Evolutionary conservation across 176 grass and related monocot species (phyloP).

Genomic region (Stipa capillata): DNA sequence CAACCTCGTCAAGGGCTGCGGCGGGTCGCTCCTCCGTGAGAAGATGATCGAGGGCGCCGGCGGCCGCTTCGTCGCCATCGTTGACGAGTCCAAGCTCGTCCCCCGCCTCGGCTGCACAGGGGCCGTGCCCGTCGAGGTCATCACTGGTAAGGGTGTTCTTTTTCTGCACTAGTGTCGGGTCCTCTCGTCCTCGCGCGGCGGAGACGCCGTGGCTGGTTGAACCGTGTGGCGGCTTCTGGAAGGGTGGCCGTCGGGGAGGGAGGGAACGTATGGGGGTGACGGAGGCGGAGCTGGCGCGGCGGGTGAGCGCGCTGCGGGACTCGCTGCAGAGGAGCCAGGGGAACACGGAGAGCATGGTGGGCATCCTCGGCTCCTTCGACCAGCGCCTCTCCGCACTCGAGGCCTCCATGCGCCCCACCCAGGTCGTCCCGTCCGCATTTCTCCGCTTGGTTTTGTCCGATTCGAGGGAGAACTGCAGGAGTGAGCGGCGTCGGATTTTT

Average conservation of each 20-base stretch:
- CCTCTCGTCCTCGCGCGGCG: neutral
- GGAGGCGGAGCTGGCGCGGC: slow-evolving; percentile 22
- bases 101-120: too few relatives aligned
- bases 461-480: neutral
- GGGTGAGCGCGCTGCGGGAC: slow-evolving; percentile 39
- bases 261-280: slow-evolving; percentile 23
- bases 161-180: too few relatives aligned
- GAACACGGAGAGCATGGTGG: slow-evolving; percentile 52
- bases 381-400: slow-evolving; percentile 59
- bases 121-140: too few relatives aligned
- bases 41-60: too few relatives aligned
- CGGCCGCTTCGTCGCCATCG: too few relatives aligned
- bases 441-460: neutral
- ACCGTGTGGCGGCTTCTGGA: neutral
- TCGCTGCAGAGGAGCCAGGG: slow-evolving; percentile 43
- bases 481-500: neutral
- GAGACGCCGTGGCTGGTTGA: neutral
- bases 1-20: too few relatives aligned
- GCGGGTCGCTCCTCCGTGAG: too few relatives aligned
- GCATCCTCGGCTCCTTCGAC: slow-evolving; percentile 62
- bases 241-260: neutral
- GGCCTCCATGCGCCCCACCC: slow-evolving; percentile 60
- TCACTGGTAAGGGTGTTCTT: too few relatives aligned
- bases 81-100: too few relatives aligned
- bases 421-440: slow-evolving; percentile 20